phyloP scores from a whole-genome alignment of 257 asterid species.

The Rehmannia glutinosa region DNA sequence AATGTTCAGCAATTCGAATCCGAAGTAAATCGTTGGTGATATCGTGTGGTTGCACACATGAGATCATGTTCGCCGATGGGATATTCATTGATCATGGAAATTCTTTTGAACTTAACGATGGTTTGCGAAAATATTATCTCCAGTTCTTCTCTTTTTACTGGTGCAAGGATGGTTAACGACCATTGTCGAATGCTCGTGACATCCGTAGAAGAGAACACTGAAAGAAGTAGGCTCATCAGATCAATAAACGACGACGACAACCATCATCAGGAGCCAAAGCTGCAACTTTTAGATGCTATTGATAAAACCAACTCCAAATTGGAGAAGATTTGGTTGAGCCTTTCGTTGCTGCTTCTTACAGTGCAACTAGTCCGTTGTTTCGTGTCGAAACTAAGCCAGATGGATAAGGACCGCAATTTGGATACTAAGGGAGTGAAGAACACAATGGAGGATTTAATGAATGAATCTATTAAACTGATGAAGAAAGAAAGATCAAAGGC shows the following conservation, averaged over 20 bases:
- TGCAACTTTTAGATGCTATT: slow-evolving; percentile 15
- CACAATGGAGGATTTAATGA: slow-evolving; percentile 32
- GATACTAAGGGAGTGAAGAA: slow-evolving; percentile 24
- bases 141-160: slow-evolving; percentile 15
- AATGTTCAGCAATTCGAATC: background rate
- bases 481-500: slow-evolving; percentile 17
- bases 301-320: slow-evolving; percentile 23
- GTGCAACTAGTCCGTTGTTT: slow-evolving; percentile 37
- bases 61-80: slow-evolving; percentile 39
- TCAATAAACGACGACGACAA: background rate
- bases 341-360: slow-evolving; percentile 26
- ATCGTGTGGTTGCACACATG: slow-evolving; percentile 26
- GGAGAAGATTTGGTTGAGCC: slow-evolving; percentile 33
- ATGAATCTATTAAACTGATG: slow-evolving; percentile 27
- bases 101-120: slow-evolving; percentile 1
- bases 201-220: slow-evolving; percentile 36
- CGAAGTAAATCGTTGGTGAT: slow-evolving; percentile 46
- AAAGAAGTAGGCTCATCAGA: slow-evolving; percentile 25
- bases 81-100: slow-evolving; percentile 15
- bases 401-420: slow-evolving; percentile 5
- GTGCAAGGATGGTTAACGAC: slow-evolving; percentile 23
- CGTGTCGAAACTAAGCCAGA: slow-evolving; percentile 16
- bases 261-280: slow-evolving; percentile 1
- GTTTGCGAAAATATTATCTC: background rate
- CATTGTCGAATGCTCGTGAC: slow-evolving; percentile 32